Conservation (phyloP, 2,329 filamentous ascomycete species). For the Elsinoe perseae region DNA sequence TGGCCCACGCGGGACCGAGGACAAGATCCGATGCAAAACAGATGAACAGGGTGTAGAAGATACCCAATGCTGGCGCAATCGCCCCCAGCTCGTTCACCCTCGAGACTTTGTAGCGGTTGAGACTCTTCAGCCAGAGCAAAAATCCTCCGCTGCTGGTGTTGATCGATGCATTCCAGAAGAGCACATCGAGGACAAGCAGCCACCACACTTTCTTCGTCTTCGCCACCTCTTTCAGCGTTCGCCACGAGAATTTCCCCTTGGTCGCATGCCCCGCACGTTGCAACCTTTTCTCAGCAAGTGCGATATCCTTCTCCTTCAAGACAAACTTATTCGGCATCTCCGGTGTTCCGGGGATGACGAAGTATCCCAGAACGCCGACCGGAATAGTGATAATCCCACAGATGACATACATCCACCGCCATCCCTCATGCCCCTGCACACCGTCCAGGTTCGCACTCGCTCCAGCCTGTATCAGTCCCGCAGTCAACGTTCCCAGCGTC, state of each 20-base stretch:
- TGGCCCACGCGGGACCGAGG: conserved; percentile 48
- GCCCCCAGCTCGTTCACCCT: conserved; percentile 47
- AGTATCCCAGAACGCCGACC: conserved; percentile 46
- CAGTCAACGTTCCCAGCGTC: conserved; percentile 46
- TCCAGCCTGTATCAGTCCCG: conserved; percentile 38
- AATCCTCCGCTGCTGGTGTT: conserved; percentile 45
- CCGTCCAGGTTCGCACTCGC: conserved; percentile 33
- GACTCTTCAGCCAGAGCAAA: conserved; percentile 52
- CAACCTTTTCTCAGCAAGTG: conserved; percentile 40
- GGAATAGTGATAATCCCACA: conserved; percentile 47
- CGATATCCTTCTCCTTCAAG: conserved; percentile 41
- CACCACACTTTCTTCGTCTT: conserved; percentile 44
- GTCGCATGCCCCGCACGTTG: conserved; percentile 36
- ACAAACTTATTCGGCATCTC: conserved; percentile 41
- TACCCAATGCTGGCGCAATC: conserved; percentile 48
- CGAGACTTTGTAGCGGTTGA: conserved; percentile 41
- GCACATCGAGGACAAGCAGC: conserved; percentile 44
- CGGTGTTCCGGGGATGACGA: conserved; percentile 44
- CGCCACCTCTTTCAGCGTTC: conserved; percentile 30
- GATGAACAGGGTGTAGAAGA: conserved; percentile 48
- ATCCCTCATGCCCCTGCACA: conserved; percentile 41
- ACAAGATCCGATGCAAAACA: conserved; percentile 50
- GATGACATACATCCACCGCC: conserved; percentile 53
- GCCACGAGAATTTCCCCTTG: conserved; percentile 15
- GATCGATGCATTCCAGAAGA: conserved; percentile 51